Conservation (phyloP, 192 early-diverging fungal genomes). For the Umbelopsis isabellina region DNA sequence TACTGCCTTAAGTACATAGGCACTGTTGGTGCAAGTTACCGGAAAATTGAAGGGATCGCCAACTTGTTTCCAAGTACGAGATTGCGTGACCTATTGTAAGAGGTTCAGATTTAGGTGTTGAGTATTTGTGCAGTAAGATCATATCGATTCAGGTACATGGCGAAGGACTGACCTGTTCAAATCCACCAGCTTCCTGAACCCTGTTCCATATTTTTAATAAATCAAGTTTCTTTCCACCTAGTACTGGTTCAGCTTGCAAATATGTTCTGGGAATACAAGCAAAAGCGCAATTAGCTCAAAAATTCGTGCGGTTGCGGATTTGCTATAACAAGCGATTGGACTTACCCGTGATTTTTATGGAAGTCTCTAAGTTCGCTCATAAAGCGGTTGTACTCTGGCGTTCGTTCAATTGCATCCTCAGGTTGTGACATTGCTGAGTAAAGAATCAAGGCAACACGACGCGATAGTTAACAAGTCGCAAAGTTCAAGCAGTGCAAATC, state of each 20-base stretch:
- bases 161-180: slow-evolving; percentile 56
- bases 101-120: background rate
- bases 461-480: background rate
- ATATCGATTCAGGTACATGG: background rate
- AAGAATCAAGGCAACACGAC: background rate
- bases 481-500: background rate
- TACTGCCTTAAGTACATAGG: slow-evolving; percentile 75
- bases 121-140: background rate
- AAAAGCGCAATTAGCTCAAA: background rate
- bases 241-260: slow-evolving; percentile 66
- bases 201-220: slow-evolving; percentile 62
- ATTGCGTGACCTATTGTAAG: slow-evolving; percentile 58
- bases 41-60: slow-evolving; percentile 78
- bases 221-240: slow-evolving; percentile 80
- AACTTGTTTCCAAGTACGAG: slow-evolving; percentile 77
- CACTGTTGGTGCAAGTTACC: slow-evolving; percentile 82
- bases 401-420: slow-evolving; percentile 69
- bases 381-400: slow-evolving; percentile 71
- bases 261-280: slow-evolving; percentile 41
- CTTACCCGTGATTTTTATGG: slow-evolving; percentile 69
- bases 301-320: background rate
- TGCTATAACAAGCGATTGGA: background rate
- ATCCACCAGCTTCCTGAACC: slow-evolving; percentile 70
- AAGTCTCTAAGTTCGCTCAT: slow-evolving; percentile 71
- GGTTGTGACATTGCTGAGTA: slow-evolving; percentile 38